A percentile compares a stretch with the other conserved stretches of the same genome.
phyloP scores from a whole-genome alignment of 192 early-diverging fungal genomes.

The Coemansia sp. region DNA sequence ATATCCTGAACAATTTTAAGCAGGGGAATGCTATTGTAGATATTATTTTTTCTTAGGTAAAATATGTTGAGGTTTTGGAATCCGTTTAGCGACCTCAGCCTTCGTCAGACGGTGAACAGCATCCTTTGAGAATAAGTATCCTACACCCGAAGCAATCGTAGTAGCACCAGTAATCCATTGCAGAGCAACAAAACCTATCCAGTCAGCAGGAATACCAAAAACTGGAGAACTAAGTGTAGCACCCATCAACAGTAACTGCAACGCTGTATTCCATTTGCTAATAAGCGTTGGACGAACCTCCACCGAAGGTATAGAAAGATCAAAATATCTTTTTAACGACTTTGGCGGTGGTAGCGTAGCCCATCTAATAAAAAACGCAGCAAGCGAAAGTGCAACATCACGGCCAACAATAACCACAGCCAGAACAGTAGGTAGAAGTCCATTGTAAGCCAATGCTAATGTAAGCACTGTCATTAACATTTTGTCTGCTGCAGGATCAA shows the following conservation, averaged over 20 bases:
- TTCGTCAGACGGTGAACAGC: slow-evolving; percentile 66
- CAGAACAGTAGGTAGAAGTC: slow-evolving; percentile 71
- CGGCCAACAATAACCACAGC: slow-evolving; percentile 82
- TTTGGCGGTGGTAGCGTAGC: slow-evolving; percentile 84
- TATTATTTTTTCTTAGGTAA: slow-evolving; percentile 25
- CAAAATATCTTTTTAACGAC: slow-evolving; percentile 80
- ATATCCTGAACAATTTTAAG: not conserved
- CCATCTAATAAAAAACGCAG: slow-evolving; percentile 83
- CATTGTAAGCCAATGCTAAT: slow-evolving; percentile 68
- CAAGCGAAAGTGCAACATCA: slow-evolving; percentile 75
- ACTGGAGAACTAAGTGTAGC: slow-evolving; percentile 71
- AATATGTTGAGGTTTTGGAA: slow-evolving; percentile 33
- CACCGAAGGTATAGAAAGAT: slow-evolving; percentile 84
- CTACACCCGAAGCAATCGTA: slow-evolving; percentile 76
- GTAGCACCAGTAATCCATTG: slow-evolving; percentile 63
- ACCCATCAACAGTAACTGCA: slow-evolving; percentile 83
- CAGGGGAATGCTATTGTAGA: not conserved
- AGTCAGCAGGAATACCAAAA: slow-evolving; percentile 62
- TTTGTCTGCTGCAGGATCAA: slow-evolving; percentile 95
- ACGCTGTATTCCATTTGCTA: slow-evolving; percentile 86
- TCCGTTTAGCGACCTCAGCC: slow-evolving; percentile 46
- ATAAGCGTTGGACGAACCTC: slow-evolving; percentile 87
- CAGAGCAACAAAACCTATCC: slow-evolving; percentile 58
- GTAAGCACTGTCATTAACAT: slow-evolving; percentile 87
- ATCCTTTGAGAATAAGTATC: slow-evolving; percentile 72